Percentiles rank a stretch among this genome's conserved stretches.
These are phyloP conservation scores for Candida andamanensis DNA, from an alignment of 805 yeast species.

Conservation along the genomic window DNA sequence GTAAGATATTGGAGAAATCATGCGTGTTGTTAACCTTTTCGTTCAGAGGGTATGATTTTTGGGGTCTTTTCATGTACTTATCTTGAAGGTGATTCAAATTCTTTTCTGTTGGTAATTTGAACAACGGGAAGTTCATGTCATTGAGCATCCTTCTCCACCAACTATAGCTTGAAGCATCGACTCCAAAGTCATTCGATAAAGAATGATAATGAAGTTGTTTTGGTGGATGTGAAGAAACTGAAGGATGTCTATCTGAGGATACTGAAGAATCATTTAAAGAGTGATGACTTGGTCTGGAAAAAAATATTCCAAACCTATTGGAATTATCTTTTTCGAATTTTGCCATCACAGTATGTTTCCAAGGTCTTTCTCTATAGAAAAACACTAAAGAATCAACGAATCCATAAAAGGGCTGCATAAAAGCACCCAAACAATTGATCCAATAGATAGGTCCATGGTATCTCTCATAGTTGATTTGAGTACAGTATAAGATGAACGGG, in stretches of 20 bases:
- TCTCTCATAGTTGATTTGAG: constrained; percentile 47
- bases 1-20: constrained; percentile 36
- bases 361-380: constrained; percentile 72
- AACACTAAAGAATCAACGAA: constrained; percentile 73
- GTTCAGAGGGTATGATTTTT: neutral
- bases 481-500: constrained; percentile 64
- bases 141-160: constrained; percentile 37
- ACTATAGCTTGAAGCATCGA: constrained; percentile 24
- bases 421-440: constrained; percentile 64
- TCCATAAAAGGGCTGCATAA: constrained; percentile 77
- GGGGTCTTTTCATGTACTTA: constrained; percentile 11
- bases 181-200: constrained; percentile 23
- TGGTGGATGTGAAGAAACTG: constrained; percentile 3
- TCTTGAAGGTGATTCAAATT: constrained; percentile 20
- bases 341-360: constrained; percentile 48
- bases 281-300: constrained; percentile 13
- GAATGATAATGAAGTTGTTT: constrained; percentile 14
- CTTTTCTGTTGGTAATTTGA: constrained; percentile 37
- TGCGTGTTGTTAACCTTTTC: constrained; percentile 12
- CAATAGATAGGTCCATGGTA: constrained; percentile 52
- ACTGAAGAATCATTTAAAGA: constrained; percentile 9
- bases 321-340: constrained; percentile 33
- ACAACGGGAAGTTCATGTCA: constrained; percentile 40
- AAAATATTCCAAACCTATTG: constrained; percentile 20
- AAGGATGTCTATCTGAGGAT: constrained; percentile 7